Conservation (phyloP, 768 basidiomycete species). For the Cyclocybe aegerita region DNA sequence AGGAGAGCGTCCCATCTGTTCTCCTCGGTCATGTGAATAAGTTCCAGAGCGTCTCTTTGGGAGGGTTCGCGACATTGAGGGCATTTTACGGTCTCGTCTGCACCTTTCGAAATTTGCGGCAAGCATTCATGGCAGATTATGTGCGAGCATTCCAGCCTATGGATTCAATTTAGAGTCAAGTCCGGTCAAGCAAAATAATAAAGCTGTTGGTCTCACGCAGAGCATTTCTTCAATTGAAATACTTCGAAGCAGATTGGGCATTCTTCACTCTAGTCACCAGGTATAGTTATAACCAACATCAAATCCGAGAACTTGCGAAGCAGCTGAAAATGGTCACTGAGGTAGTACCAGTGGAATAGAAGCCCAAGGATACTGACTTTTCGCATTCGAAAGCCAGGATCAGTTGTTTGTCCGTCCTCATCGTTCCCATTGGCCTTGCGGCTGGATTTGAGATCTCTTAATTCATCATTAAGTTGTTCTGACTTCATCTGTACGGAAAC, state of each 20-base stretch:
- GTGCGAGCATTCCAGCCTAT: conserved; percentile 44
- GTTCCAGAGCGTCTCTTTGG: conserved; percentile 30
- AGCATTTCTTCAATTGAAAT: conserved; percentile 30
- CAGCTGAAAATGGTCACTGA: conserved; percentile 26
- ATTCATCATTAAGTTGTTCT: conserved; percentile 40
- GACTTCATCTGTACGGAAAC: conserved; percentile 29
- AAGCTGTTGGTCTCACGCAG: conserved; percentile 26
- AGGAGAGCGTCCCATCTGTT: conserved; percentile 45
- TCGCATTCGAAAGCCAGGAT: conserved; percentile 36
- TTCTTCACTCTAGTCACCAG: conserved; percentile 29
- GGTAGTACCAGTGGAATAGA: background rate
- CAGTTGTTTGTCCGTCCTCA: conserved; percentile 23
- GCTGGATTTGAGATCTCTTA: conserved; percentile 29
- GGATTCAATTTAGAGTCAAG: background rate
- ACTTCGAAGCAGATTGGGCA: conserved; percentile 38
- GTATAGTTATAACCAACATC: conserved; percentile 35
- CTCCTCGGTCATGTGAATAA: conserved; percentile 35
- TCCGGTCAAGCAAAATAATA: background rate
- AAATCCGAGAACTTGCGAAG: conserved; percentile 37
- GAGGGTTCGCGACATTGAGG: conserved; percentile 33
- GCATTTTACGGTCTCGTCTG: conserved; percentile 32
- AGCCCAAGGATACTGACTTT: conserved; percentile 27
- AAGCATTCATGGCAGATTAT: conserved; percentile 39
- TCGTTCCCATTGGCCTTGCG: conserved; percentile 19
- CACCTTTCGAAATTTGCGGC: conserved; percentile 23